Percentiles rank a stretch among this genome's conserved stretches.
Conservation (phyloP, 805 yeast genomes). For the Lipomyces lipofer region DNA sequence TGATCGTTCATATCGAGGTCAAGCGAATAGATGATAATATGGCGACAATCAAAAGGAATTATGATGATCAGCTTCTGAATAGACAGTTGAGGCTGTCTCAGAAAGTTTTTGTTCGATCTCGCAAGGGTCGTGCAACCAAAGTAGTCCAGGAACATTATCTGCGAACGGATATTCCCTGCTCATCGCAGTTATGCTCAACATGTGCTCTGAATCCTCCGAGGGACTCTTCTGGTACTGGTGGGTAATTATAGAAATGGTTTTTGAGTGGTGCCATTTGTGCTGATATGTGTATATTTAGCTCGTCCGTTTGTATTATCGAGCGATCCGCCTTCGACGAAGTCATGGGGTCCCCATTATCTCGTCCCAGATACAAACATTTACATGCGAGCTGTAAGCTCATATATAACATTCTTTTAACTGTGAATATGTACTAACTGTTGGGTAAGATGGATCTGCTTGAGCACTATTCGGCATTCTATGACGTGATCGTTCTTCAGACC, state of each 20-base stretch:
- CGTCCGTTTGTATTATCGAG: slow-evolving; percentile 66
- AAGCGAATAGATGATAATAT: too few relatives aligned
- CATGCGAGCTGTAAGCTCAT: slow-evolving; percentile 57
- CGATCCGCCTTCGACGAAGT: slow-evolving; percentile 50
- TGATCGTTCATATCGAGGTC: too few relatives aligned
- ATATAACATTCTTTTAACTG: not conserved
- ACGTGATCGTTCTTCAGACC: slow-evolving; percentile 92
- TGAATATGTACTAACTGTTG: not conserved
- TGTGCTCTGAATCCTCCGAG: slow-evolving; percentile 61
- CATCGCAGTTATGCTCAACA: slow-evolving; percentile 63
- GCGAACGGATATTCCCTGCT: slow-evolving; percentile 90
- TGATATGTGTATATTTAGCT: not conserved
- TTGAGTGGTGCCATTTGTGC: too few relatives aligned
- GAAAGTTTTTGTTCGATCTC: slow-evolving; percentile 86
- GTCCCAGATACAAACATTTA: slow-evolving; percentile 87
- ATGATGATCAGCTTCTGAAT: slow-evolving; percentile 2
- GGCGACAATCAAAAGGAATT: slow-evolving; percentile 10
- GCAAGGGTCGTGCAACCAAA: slow-evolving; percentile 84
- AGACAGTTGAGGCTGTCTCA: slow-evolving; percentile 21
- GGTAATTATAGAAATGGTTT: too few relatives aligned
- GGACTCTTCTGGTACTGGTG: slow-evolving; percentile 47
- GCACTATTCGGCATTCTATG: slow-evolving; percentile 70
- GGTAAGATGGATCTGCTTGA: slow-evolving; percentile 78
- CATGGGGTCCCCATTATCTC: slow-evolving; percentile 72
- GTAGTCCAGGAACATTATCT: slow-evolving; percentile 92